phyloP scores from a whole-genome alignment of 2,329 filamentous ascomycete species.

The Cordyceps tenuipes region DNA sequence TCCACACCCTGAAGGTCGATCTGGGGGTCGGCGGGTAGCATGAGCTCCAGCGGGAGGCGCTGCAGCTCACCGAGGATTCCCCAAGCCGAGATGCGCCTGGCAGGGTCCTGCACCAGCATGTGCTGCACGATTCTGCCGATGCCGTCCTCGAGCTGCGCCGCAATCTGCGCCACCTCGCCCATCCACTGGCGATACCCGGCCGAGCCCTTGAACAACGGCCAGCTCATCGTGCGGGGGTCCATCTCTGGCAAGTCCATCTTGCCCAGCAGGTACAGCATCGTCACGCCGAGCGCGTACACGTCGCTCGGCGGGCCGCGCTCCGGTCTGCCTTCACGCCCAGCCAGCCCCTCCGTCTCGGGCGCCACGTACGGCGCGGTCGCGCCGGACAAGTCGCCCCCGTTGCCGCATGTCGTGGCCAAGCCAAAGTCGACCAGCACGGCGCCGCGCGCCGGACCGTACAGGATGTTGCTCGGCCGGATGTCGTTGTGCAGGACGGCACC shows the following conservation, averaged over 20 bases:
- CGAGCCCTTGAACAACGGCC: not conserved
- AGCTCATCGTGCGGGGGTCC: accelerated
- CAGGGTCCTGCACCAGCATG: not conserved
- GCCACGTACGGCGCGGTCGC: not conserved
- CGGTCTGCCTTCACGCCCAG: not conserved
- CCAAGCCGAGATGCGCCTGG: not conserved
- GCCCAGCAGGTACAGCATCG: not conserved
- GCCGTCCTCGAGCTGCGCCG: not conserved
- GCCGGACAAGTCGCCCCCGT: not conserved
- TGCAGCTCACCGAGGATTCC: not conserved
- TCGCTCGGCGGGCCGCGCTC: not conserved
- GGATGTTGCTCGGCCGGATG: not conserved
- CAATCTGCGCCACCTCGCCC: no score
- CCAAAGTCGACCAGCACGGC: not conserved
- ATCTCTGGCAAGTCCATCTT: not conserved
- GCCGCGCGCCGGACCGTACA: not conserved
- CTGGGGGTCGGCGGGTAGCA: no score
- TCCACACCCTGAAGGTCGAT: no score
- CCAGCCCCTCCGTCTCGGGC: not conserved
- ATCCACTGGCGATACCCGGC: not conserved
- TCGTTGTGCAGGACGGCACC: not conserved
- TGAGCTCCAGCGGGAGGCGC: no score
- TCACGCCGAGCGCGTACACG: not conserved
- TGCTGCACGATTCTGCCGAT: not conserved
- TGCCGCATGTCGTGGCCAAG: not conserved